A percentile compares a stretch with the other conserved stretches of the same genome.
Evolutionary conservation across 352 stramenopile genomes (phyloP).

Genomic region (Pythium monospermum): DNA sequence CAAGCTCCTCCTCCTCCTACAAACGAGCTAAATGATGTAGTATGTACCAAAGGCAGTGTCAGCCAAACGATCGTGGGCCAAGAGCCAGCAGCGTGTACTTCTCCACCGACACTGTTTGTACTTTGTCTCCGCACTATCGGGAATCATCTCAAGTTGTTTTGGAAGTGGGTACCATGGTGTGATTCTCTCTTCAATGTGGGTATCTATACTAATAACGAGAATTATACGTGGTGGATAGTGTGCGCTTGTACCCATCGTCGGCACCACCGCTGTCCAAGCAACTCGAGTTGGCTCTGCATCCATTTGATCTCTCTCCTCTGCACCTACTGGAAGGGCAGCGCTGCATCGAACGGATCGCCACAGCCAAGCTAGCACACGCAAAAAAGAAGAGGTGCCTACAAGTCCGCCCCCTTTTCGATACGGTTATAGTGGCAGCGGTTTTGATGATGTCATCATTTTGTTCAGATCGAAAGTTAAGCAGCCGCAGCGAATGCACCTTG

Average conservation of each 20-base stretch:
- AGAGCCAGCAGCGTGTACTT: too few relatives aligned
- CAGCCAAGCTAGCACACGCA: not conserved
- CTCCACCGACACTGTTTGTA: slow-evolving; percentile 3
- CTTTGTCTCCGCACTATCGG: slow-evolving; percentile 13
- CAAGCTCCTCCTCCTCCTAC: too few relatives aligned
- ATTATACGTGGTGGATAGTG: too few relatives aligned
- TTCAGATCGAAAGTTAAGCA: not conserved
- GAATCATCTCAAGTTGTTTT: slow-evolving; percentile 13
- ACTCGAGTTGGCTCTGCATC: not conserved
- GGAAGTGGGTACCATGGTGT: slow-evolving; percentile 14
- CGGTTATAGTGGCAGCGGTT: too few relatives aligned
- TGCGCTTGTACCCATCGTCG: slow-evolving; percentile 5
- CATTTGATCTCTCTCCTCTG: slow-evolving; percentile 10
- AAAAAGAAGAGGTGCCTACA: not conserved
- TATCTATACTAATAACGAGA: too few relatives aligned
- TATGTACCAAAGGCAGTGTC: too few relatives aligned
- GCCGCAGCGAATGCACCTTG: too few relatives aligned
- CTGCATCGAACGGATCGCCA: slow-evolving; percentile 1
- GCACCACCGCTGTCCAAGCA: not conserved
- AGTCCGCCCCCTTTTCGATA: too few relatives aligned
- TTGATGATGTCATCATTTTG: too few relatives aligned
- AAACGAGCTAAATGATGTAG: too few relatives aligned
- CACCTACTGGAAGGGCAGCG: slow-evolving; percentile 10
- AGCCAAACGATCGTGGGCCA: not conserved
- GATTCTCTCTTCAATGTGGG: too few relatives aligned